Evolutionary conservation across 2,329 filamentous ascomycete species (phyloP).

Genomic region (Biscogniauxia mediterranea): DNA sequence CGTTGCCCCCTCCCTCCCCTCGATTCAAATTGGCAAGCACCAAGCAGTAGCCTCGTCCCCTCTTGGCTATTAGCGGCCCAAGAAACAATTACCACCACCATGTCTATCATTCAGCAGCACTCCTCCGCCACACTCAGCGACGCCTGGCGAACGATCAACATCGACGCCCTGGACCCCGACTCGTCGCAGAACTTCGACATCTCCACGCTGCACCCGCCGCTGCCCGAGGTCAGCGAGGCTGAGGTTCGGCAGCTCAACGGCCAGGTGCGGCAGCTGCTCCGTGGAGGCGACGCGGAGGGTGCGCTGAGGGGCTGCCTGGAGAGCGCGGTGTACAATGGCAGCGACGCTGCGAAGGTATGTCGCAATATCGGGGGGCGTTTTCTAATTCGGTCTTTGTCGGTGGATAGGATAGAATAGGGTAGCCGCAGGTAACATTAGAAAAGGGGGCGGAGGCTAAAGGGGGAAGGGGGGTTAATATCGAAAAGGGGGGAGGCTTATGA

Average conservation of each 20-base stretch:
- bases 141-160: conserved; percentile 85
- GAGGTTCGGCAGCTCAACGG: conserved; percentile 75
- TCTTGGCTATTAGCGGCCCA: not conserved
- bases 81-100: conserved; percentile 27
- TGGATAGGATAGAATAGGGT: no score
- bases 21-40: not conserved
- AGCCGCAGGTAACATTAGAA: no score
- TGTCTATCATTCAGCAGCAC: conserved; percentile 69
- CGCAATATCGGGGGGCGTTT: not conserved
- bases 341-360: conserved; percentile 56
- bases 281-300: conserved; percentile 83
- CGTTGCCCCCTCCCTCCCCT: not conserved
- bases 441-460: not conserved
- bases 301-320: conserved; percentile 82
- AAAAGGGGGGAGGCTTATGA: no score
- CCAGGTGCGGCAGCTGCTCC: conserved; percentile 83
- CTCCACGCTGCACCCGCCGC: conserved; percentile 74
- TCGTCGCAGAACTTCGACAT: conserved; percentile 90
- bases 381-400: not conserved
- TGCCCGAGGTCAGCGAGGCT: conserved; percentile 69
- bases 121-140: conserved; percentile 59
- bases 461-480: not conserved
- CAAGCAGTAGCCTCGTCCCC: not conserved
- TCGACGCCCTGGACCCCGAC: conserved; percentile 87
- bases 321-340: conserved; percentile 72